These are phyloP conservation scores for Cardamine occulta DNA, from an alignment of 345 rosid genomes.

Conservation along the genomic window DNA sequence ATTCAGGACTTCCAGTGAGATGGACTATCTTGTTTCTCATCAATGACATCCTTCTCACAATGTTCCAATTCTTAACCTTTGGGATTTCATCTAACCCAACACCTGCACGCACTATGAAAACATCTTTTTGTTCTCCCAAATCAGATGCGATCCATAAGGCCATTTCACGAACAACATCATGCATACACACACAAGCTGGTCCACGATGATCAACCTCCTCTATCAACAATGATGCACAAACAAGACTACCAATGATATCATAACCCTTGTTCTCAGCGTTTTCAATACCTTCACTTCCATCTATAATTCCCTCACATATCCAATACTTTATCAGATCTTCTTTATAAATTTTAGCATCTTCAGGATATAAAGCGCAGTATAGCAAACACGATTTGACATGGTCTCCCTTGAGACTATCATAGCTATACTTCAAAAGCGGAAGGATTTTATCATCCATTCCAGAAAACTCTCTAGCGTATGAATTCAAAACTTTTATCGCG, in stretches of 20 bases:
- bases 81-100: not conserved
- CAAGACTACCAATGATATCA: conserved; percentile 39
- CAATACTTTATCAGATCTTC: conserved; percentile 36
- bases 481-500: conserved; percentile 28
- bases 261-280: conserved; percentile 36
- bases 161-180: not conserved
- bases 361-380: conserved; percentile 48
- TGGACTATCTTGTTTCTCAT: conserved; percentile 29
- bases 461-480: not conserved
- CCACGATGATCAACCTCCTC: not conserved
- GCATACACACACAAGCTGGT: too few species aligned
- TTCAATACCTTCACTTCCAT: conserved; percentile 21
- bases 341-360: not conserved
- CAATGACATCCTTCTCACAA: conserved; percentile 38
- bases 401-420: conserved; percentile 19
- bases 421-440: conserved; percentile 46
- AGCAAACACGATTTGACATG: conserved; percentile 39
- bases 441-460: conserved; percentile 41
- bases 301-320: conserved; percentile 38
- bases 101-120: not conserved
- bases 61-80: not conserved
- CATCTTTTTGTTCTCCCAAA: not conserved
- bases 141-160: not conserved
- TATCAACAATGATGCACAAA: conserved; percentile 46
- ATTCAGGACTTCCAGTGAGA: conserved; percentile 21